Evolutionary conservation across 2,329 filamentous ascomycete species (phyloP), one percentile per base, ranked within the genome.

Genomic region (Cadophora sp.): DNA sequence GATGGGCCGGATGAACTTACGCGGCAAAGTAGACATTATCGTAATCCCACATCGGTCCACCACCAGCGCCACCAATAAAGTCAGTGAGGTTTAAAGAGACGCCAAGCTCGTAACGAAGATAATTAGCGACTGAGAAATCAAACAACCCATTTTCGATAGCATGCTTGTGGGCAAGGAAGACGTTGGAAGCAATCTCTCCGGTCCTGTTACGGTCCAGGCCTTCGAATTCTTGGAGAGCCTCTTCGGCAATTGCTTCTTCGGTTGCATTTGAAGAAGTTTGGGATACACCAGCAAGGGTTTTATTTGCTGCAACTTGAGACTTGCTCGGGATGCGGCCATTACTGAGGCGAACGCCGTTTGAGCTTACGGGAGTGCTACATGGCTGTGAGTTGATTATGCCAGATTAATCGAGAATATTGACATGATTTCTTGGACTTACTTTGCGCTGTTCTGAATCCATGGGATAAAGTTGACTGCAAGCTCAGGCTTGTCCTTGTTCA

Each of bases 101-200:
- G 27, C 61, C 59, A 91, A 85, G 79, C 91, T 91, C 71, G 81
- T 80, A 92, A 90, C 62, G 91, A 82, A 76, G 91, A 90, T 77
- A 92, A 90, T 75, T 88, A 89, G 60, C 89, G 90, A 74, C 89
- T 81, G 86, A 92, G 89, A 80, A 92, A 91, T 89, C 89, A 31
- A 74, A 91, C 73, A 89, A 81, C 65, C 89, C 91, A 79, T 91
- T 91, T 68, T 92, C 89, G 11, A 92, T 89, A 11, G 89, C 70
- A 43, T 64, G 48, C 37, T 71, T 71, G 50, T 75, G 67, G 5
- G 70, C 72, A 27, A 65, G 71, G 64, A 72, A 73, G 8, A 74
- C 64, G 46, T 75, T 75, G 16, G 63, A 67, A 22, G 67, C 90
- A 61, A 88, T 85, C 76, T 91, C 89, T 70, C 86, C 86, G 1